Base-by-base conservation (phyloP, 23 red algal genomes). In the Chondrus crispus region DNA sequence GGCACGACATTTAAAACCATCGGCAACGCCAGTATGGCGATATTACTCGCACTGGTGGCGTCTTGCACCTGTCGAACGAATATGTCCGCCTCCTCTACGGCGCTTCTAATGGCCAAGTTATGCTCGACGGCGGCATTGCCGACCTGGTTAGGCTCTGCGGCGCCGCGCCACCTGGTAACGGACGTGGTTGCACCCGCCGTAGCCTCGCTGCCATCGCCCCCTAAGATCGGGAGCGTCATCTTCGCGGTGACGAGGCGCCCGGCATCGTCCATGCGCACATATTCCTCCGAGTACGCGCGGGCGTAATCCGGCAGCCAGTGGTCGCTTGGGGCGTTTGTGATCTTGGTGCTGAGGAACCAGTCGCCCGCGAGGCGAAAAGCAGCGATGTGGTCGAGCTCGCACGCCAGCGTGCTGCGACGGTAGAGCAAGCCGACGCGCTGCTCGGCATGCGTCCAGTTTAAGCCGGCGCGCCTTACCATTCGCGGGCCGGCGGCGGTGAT, bases 21-120 rank as follows among this genome's bases (percentile, higher is more conserved):
- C 22, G 85, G 85, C 4, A 89, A 72, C 20, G 68, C 39, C 37
- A 89, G 85, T 50, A 89, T 89, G 18, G 43, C 45, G 29, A 76
- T 62, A 44, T 62, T 89, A 3, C 68, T 76, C 30, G 69, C 14
- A 26, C 49, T 78, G 6, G 18, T 9, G 2, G 85, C 85, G 22
- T 89, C 85, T 32, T 77, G 33, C 19, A 49, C 85, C 51, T 89
- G 85, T 35, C 68, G 45, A 18, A 42, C 30, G 37, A 36, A 57
- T 2, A 76, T 8, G 3, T 62, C 36, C 2, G 47, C 39, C 51
- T 89, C 77, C 2, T 76, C 85, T 20, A 75, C 46, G 13, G 85
- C 85, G 4, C 47, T n/a, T 11, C 19, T 42, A 19, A 89, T 7
- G 37, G 85, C 85, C 5, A 66, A n/a, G 62, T 86, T 86, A 28